Conservation (phyloP, 2,329 filamentous ascomycete genomes). For the Neofusicoccum umdonicola region DNA sequence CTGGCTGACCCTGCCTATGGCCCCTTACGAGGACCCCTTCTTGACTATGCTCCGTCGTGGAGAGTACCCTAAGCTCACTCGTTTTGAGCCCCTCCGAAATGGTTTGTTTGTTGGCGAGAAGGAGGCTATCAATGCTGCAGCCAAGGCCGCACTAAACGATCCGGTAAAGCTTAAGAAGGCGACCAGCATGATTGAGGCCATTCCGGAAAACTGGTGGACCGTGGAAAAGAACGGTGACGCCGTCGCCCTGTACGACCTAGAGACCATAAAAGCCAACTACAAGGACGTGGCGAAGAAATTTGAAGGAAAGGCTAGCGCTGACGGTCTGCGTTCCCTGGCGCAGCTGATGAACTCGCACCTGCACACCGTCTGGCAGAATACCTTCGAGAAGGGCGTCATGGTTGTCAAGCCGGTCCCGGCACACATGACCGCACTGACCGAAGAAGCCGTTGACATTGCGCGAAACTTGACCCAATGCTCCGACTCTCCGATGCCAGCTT, state of each 20-base stretch:
- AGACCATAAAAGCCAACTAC: slow-evolving; percentile 65
- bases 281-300: slow-evolving; percentile 64
- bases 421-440: slow-evolving; percentile 70
- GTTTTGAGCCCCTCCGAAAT: slow-evolving; percentile 69
- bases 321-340: slow-evolving; percentile 65
- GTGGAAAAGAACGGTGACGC: slow-evolving; percentile 61
- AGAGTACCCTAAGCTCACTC: slow-evolving; percentile 69
- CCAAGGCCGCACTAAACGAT: slow-evolving; percentile 48
- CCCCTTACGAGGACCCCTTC: slow-evolving; percentile 66
- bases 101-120: slow-evolving; percentile 72
- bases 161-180: slow-evolving; percentile 36
- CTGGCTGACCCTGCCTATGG: slow-evolving; percentile 83
- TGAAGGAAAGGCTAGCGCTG: slow-evolving; percentile 49
- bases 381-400: slow-evolving; percentile 67
- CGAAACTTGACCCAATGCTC: slow-evolving; percentile 74
- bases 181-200: slow-evolving; percentile 62
- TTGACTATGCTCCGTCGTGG: slow-evolving; percentile 72
- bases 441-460: slow-evolving; percentile 70
- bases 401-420: slow-evolving; percentile 77
- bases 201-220: slow-evolving; percentile 59
- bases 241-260: slow-evolving; percentile 74
- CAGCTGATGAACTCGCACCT: slow-evolving; percentile 80
- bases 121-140: slow-evolving; percentile 42
- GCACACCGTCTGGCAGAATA: slow-evolving; percentile 79
- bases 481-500: slow-evolving; percentile 66